These are phyloP conservation scores for Aureobasidium melanogenum DNA, from an alignment of 2,329 filamentous ascomycete species.

Conservation along the genomic window DNA sequence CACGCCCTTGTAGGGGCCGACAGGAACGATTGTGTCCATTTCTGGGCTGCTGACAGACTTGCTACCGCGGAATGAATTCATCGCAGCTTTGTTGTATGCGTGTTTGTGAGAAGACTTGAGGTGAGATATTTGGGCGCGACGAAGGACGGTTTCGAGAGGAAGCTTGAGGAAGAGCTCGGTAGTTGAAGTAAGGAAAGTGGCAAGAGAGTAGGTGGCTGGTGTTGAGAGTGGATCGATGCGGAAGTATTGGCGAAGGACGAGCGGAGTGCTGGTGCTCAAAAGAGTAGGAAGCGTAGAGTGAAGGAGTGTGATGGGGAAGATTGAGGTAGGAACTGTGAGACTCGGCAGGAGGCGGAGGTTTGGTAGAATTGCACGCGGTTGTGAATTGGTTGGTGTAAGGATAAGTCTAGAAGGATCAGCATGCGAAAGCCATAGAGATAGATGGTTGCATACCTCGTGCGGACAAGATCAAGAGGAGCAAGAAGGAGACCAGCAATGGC, in stretches of 20 bases:
- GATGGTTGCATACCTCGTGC: conserved; percentile 49
- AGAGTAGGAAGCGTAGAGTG: conserved; percentile 78
- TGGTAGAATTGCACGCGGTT: conserved; percentile 68
- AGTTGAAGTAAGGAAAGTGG: conserved; percentile 71
- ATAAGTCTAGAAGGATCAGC: conserved; percentile 53
- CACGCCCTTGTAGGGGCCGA: conserved; percentile 75
- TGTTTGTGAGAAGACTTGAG: conserved; percentile 33
- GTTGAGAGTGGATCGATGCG: conserved; percentile 73
- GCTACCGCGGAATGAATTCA: conserved; percentile 14
- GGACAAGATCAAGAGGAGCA: conserved; percentile 79
- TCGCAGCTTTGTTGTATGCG: conserved; percentile 18
- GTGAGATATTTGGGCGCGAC: conserved; percentile 75
- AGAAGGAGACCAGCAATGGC: conserved; percentile 69
- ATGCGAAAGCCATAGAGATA: neutral
- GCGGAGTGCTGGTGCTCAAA: conserved; percentile 71
- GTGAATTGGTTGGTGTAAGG: conserved; percentile 61
- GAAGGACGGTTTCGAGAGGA: conserved; percentile 83
- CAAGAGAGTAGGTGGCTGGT: conserved; percentile 71
- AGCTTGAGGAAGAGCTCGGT: conserved; percentile 78
- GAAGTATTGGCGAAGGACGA: conserved; percentile 78
- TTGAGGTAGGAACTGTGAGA: conserved; percentile 53
- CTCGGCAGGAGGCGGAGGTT: conserved; percentile 72
- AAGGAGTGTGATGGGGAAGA: conserved; percentile 72
- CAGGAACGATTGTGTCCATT: conserved; percentile 65
- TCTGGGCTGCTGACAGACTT: conserved; percentile 25